These are phyloP conservation scores for Chlamydomonas asymmetrica DNA, from an alignment of 139 green algal genomes.

Conservation along the genomic window DNA sequence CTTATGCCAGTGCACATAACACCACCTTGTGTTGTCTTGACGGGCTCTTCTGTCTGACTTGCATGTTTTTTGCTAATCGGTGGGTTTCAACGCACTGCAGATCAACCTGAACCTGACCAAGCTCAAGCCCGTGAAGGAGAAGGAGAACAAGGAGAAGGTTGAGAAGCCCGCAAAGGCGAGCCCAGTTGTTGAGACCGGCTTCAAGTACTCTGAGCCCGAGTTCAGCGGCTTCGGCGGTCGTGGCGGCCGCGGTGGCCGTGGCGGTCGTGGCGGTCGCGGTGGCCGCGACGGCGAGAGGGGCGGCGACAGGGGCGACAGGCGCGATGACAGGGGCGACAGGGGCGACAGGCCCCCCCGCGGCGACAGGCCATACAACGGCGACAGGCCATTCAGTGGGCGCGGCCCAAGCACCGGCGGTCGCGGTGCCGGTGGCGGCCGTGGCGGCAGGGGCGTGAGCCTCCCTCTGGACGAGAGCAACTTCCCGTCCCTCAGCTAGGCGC, in stretches of 20 bases:
- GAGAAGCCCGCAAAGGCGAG: background rate
- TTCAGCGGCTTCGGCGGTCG: conserved; percentile 9
- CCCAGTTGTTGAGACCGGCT: conserved; percentile 33
- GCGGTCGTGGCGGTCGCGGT: conserved; percentile 21
- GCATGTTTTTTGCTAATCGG: conserved; percentile 41
- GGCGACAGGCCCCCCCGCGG: conserved; percentile 18
- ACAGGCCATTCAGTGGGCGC: conserved; percentile 14
- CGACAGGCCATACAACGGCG: conserved; percentile 5
- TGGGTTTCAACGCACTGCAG: conserved; percentile 14
- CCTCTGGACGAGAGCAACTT: conserved; percentile 39
- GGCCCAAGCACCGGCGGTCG: conserved; percentile 12
- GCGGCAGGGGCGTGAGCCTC: background rate
- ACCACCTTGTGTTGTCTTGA: background rate
- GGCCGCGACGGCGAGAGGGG: conserved; percentile 13
- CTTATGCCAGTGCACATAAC: background rate
- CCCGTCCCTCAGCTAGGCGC: conserved; percentile 32
- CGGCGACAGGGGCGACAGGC: conserved; percentile 6
- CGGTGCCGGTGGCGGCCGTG: conserved; percentile 15
- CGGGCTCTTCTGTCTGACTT: conserved; percentile 43
- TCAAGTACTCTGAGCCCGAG: conserved; percentile 32
- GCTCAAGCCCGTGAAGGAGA: conserved; percentile 27
- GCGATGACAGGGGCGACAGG: conserved; percentile 20
- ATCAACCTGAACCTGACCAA: conserved; percentile 23
- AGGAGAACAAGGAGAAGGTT: background rate
- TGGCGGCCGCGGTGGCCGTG: conserved; percentile 25